Evolutionary conservation across 148 eudicot genomes (phyloP), one percentile per base, ranked within the genome.

Genomic region (Mesembryanthemum crystallinum): DNA sequence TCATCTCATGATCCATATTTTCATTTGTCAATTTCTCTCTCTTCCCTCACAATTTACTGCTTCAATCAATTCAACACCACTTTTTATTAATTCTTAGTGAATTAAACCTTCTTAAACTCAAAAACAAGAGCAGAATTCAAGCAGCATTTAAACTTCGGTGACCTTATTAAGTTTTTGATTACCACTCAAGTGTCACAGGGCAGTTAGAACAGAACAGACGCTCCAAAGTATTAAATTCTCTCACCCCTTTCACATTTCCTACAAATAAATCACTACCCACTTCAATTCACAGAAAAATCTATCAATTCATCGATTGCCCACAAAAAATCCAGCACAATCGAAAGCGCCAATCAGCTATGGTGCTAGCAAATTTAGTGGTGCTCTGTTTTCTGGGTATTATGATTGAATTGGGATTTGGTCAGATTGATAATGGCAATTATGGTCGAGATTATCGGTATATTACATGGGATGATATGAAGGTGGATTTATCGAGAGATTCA

Each of bases 391-490:
- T 83, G 79, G 43, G 64, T 47, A 17, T 64, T 27, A 5, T 49
- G 27, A 27, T 75, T 71, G 72, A 82, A 54, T 24, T 75, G 32
- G 79, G 73, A 30, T 58, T 75, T 67, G 66, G 72, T 60, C 77
- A 78, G 61, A 67, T 45, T 32, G 29, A 21, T 5, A 25, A 45
- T 6, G 49, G 6, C 20, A 14, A 37, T 60, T 61, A 49, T 57
- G 68, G 33, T 11, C 57, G 78, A 42, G 57, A 80, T 67, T 72
- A 60, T 27, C 52, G 67, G 63, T 77, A 67, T 21, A 86, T 86
- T 7, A 84, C 86, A 18, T 91, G 96, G 93, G 83, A 88, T 58
- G 96, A 91, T 76, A 73, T 89, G 64, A 86, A 78, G 51, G 71
- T 89, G 25, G 85, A 85, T 71, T 62, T 65, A 35, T 69, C 64